These are phyloP conservation scores for Solanum chilense DNA, from an alignment of 257 asterid genomes.

Conservation along the genomic window DNA sequence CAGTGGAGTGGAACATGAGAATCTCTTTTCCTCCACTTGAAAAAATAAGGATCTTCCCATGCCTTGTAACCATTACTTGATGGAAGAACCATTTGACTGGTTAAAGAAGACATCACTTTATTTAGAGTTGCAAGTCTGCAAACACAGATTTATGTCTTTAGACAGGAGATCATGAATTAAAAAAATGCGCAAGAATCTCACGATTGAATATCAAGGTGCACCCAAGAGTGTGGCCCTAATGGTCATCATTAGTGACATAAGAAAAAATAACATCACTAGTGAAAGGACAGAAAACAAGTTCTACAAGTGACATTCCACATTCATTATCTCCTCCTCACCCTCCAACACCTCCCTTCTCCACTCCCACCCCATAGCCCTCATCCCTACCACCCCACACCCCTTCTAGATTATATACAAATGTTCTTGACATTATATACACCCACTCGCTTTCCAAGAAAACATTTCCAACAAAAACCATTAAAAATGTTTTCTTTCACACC, in stretches of 20 bases:
- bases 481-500: neutral
- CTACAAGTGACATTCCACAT: neutral
- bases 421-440: neutral
- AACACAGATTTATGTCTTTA: neutral
- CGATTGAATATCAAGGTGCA: neutral
- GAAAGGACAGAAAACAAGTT: neutral
- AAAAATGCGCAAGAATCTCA: neutral
- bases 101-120: conserved; percentile 50
- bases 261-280: neutral
- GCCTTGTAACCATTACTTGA: conserved; percentile 50
- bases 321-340: neutral
- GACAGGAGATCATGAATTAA: neutral
- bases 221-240: neutral
- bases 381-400: neutral
- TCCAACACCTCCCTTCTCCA: neutral
- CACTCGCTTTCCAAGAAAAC: neutral
- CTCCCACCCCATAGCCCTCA: neutral
- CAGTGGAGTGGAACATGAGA: conserved; percentile 83
- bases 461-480: neutral
- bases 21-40: conserved; percentile 92
- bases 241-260: neutral
- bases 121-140: neutral
- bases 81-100: conserved; percentile 53
- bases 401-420: neutral
- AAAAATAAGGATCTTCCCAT: conserved; percentile 93